Evolutionary conservation across 2,329 filamentous ascomycete species (phyloP).

Genomic region (Beauveria pseudobassiana): DNA sequence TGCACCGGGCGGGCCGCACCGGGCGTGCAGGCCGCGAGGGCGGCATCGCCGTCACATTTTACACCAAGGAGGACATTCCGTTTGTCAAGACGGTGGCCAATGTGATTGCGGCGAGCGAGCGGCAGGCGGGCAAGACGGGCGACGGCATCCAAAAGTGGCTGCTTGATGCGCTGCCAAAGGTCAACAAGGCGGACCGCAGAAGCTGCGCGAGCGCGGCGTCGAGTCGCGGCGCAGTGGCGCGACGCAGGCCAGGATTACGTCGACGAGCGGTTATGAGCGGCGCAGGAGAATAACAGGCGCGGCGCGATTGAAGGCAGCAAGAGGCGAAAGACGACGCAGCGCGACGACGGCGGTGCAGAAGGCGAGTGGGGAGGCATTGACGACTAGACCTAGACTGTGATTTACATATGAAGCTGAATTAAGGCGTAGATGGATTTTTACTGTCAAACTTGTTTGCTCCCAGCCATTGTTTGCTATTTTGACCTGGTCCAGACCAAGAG

Average conservation of each 20-base stretch:
- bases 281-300: slow-evolving; percentile 58
- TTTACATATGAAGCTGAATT: too few relatives aligned
- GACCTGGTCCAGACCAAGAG: too few relatives aligned
- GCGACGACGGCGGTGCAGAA: slow-evolving; percentile 20
- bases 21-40: slow-evolving; percentile 81
- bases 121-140: slow-evolving; percentile 49
- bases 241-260: slow-evolving; percentile 62
- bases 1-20: slow-evolving; percentile 88
- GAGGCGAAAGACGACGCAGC: slow-evolving; percentile 38
- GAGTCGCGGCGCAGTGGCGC: slow-evolving; percentile 51
- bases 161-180: slow-evolving; percentile 74
- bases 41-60: slow-evolving; percentile 86
- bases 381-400: slow-evolving; percentile 21
- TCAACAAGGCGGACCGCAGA: slow-evolving; percentile 75
- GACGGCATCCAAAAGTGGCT: slow-evolving; percentile 75
- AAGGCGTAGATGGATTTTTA: too few relatives aligned
- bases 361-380: slow-evolving; percentile 44
- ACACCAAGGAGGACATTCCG: slow-evolving; percentile 89
- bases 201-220: slow-evolving; percentile 73
- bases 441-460: neutral
- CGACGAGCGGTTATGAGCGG: slow-evolving; percentile 70
- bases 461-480: neutral
- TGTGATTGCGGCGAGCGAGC: slow-evolving; percentile 78
- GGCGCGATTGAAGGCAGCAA: slow-evolving; percentile 58
- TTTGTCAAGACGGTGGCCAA: slow-evolving; percentile 88